Evolutionary conservation across 106 monocot species (phyloP).

Genomic region (Posidonia australis): DNA sequence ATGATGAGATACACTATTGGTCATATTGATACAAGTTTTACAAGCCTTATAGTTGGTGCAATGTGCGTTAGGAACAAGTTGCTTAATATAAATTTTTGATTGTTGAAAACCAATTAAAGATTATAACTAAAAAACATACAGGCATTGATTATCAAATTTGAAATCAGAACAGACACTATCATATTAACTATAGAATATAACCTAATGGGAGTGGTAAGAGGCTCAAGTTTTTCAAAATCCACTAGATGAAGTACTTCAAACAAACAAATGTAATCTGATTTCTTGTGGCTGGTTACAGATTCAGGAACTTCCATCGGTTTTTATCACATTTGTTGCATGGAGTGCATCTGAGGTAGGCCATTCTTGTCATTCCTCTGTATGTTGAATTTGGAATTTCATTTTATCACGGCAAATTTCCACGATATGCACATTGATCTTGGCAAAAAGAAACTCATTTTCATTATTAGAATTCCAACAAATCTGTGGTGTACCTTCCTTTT

Average conservation of each 20-base stretch:
- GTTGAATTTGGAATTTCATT: neutral
- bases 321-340: conserved; percentile 78
- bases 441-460: neutral
- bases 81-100: no score
- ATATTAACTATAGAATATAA: no score
- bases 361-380: neutral
- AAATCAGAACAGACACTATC: no score
- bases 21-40: neutral
- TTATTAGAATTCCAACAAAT: neutral
- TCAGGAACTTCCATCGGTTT: conserved; percentile 67
- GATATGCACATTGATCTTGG: neutral
- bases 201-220: no score
- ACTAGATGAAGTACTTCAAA: neutral
- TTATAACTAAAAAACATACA: no score
- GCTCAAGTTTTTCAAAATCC: no score
- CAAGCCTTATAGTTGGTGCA: neutral
- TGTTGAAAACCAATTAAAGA: no score
- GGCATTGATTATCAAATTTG: no score
- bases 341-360: conserved; percentile 60
- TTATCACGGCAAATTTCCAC: neutral
- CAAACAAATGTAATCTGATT: neutral
- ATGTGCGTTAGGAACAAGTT: no score
- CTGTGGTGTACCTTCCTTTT: neutral
- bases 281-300: conserved; percentile 32
- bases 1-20: neutral